Evolutionary conservation across 805 yeast genomes (phyloP), one percentile per base, ranked within the genome.

Genomic region (Pichia kluyveri): DNA sequence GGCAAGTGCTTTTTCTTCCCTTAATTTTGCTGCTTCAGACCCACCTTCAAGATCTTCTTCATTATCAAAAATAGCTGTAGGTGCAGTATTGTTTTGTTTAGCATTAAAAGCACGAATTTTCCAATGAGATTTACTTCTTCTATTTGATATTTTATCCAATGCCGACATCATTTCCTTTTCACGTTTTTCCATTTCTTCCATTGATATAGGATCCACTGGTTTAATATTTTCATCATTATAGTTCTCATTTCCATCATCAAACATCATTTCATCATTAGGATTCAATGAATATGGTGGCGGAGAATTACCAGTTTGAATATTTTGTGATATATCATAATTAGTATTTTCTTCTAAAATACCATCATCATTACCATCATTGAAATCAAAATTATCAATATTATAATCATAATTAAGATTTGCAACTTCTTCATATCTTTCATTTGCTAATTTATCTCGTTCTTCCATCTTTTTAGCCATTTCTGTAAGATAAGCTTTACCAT

Each of bases 81-180:
- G 4, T 8, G 37, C n/a, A 15, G 37, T 32, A 32, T 15, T 30
- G 6, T 30, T 30, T 30, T 10, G 37, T 32, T 23, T 31, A 5
- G 47, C 26, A 34, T 40, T 48, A 26, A 48, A 19, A 23, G 47
- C 47, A 28, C 47, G 47, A 17, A 48, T 48, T 41, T 48, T 48
- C 51, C 51, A 48, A 36, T 48, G 44, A n/a, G 43, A 15, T 12
- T n/a, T 40, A 11, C 31, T 41, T 15, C 23, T 18, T 7, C 15
- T 38, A 17, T 15, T 32, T 23, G 32, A 34, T 23, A 28, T 37
- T 23, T 42, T 28, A 15, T 48, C 51, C 14, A 48, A 41, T 17
- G 30, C 44, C 9, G 41, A 44, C 47, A 48, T 44, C 10, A 48
- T 23, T 15, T 39, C 10, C 5, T 32, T 14, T 10, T 48, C 37